Base-by-base conservation (phyloP, 352 stramenopile species). In the Pythium graminicola region DNA sequence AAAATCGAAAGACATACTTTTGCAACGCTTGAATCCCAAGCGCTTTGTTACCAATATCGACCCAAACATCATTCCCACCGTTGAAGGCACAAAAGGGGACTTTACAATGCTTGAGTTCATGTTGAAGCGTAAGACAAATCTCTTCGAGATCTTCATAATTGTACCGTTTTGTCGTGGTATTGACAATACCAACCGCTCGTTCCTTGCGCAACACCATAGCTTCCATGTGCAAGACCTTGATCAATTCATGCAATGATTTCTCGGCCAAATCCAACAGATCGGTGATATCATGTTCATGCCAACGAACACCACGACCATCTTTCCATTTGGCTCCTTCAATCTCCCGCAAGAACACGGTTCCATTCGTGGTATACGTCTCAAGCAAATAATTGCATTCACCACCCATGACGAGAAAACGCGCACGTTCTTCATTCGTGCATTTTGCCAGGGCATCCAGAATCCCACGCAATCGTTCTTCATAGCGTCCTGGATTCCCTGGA, bases 71-170 rank as follows among this genome's bases (percentile, higher is more conserved):
- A 32, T 93, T 89, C 13, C 95, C 95, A 23, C 95, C 95, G 66
- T 98, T 98, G 62, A 98, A 98, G 1, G 93, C 93, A 60, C 93
- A 98, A 60, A 96, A 97, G 9, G 95, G 95, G 19, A 98, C 71
- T 1, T 38, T 42, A 14, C 71, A 77, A 54, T 89, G 65, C 27
- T 76, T 65, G 28, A 98, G 64, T 54, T 85, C 80, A 40, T 92
- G 73, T 64, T 98, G 93, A 42, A 95, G 78, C 9, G 88, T 84
- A 17, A 98, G 64, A 17, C 96, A 95, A 19, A 93, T 86, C 67
- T 98, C 95, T 60, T 98, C 95, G 22, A 98, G 66, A 41, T 92
- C 89, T 65, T 98, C 95, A 62, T 92, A 90, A 57, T 60, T 72
- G 72, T 77, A 85, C 20, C 72, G 81, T 67, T 86, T 96, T 63